These are phyloP conservation scores for Mycena rosella DNA, from an alignment of 768 basidiomycete species.

Conservation along the genomic window DNA sequence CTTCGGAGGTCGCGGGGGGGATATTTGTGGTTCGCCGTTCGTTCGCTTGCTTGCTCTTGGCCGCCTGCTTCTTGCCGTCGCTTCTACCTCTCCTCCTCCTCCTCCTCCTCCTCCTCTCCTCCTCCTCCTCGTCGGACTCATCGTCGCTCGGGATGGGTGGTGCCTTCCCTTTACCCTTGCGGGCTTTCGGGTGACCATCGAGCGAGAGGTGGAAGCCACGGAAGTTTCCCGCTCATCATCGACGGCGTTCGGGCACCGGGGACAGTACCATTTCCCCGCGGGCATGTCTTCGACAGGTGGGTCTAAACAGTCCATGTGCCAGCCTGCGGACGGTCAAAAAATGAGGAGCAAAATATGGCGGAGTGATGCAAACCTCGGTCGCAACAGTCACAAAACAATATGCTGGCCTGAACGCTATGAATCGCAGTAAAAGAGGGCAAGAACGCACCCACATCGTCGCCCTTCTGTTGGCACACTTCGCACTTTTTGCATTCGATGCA, in stretches of 20 bases:
- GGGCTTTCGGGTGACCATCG: slow-evolving; percentile 41
- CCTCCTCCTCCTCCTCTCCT: slow-evolving; percentile 50
- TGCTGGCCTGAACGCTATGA: slow-evolving; percentile 66
- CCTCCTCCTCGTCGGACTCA: no score
- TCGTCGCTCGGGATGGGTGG: slow-evolving; percentile 42
- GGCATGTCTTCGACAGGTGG: slow-evolving; percentile 82
- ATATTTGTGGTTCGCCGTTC: slow-evolving; percentile 35
- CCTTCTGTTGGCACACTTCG: slow-evolving; percentile 87
- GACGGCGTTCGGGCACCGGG: slow-evolving; percentile 60
- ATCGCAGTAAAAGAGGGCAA: slow-evolving; percentile 28
- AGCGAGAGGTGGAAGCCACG: slow-evolving; percentile 58
- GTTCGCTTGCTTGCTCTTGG: slow-evolving; percentile 43
- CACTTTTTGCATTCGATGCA: slow-evolving; percentile 95
- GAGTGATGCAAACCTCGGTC: slow-evolving; percentile 75
- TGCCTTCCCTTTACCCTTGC: slow-evolving; percentile 48
- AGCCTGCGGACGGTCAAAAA: slow-evolving; percentile 59
- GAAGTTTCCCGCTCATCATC: slow-evolving; percentile 47
- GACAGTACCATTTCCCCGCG: slow-evolving; percentile 84
- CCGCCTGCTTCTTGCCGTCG: slow-evolving; percentile 32
- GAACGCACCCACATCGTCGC: slow-evolving; percentile 81
- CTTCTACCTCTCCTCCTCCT: slow-evolving; percentile 45
- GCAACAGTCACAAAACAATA: slow-evolving; percentile 94
- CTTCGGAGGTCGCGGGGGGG: slow-evolving; percentile 52
- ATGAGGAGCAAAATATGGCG: slow-evolving; percentile 36
- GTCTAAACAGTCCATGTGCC: slow-evolving; percentile 85